These are phyloP conservation scores for Fusarium sp. DNA, from an alignment of 2,329 filamentous ascomycete species.

Conservation along the genomic window DNA sequence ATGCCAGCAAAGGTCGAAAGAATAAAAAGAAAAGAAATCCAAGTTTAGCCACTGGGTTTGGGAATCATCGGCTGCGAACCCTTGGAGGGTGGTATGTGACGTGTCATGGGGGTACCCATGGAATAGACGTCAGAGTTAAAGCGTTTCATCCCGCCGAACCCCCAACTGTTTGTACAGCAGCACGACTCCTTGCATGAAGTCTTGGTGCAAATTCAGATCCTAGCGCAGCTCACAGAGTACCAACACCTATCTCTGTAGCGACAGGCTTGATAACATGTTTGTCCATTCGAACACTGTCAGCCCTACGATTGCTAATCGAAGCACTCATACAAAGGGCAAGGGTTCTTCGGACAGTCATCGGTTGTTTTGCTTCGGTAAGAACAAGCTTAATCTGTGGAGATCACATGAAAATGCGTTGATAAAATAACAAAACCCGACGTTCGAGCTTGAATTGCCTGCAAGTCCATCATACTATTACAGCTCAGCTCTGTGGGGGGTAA, in stretches of 20 bases:
- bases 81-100: conserved; percentile 43
- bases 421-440: neutral
- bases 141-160: conserved; percentile 44
- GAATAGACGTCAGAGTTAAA: conserved; percentile 39
- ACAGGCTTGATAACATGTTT: conserved; percentile 17
- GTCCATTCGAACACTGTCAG: conserved; percentile 19
- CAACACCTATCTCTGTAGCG: conserved; percentile 1
- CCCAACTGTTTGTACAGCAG: conserved; percentile 42
- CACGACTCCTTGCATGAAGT: conserved; percentile 37
- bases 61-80: conserved; percentile 38
- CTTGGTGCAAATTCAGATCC: conserved; percentile 38
- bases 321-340: neutral
- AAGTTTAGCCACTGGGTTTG: conserved; percentile 20
- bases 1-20: neutral
- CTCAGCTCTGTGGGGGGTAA: conserved; percentile 17
- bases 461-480: conserved; percentile 15
- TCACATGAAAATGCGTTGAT: neutral
- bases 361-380: neutral
- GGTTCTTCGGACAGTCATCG: neutral
- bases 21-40: neutral
- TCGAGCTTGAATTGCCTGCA: conserved; percentile 12
- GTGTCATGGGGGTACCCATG: conserved; percentile 43
- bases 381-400: conserved; percentile 12
- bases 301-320: conserved; percentile 27
- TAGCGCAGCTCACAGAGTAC: conserved; percentile 20